Percentiles rank a stretch among this genome's conserved stretches.
These are phyloP conservation scores for Gastrolobium bilobum DNA, from an alignment of 306 rosid species.

Conservation along the genomic window DNA sequence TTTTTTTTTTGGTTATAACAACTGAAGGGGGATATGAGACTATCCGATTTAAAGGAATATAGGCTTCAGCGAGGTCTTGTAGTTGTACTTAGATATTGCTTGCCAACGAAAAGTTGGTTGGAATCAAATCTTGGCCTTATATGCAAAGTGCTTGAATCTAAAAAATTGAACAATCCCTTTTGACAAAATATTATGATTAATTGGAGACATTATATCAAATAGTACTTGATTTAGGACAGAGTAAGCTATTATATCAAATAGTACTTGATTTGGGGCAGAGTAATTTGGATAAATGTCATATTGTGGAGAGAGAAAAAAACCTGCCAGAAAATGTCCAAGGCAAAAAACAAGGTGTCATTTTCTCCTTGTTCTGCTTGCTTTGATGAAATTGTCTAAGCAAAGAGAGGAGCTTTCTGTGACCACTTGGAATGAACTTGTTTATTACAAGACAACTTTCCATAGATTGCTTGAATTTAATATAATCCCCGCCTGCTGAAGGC, in stretches of 20 bases:
- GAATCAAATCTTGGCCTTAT: neutral
- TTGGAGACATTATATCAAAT: neutral
- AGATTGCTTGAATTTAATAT: neutral
- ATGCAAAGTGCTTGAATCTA: neutral
- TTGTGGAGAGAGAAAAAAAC: neutral
- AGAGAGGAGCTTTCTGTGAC: neutral
- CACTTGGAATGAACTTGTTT: slow-evolving; percentile 3
- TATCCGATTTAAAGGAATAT: neutral
- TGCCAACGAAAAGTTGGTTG: neutral
- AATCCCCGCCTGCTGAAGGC: neutral
- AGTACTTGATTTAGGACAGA: neutral
- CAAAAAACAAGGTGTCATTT: slow-evolving; percentile 19
- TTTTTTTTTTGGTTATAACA: neutral
- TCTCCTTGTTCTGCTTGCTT: slow-evolving; percentile 5
- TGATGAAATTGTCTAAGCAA: slow-evolving; percentile 25
- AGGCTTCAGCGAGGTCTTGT: neutral
- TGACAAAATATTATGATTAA: neutral
- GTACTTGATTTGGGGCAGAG: neutral
- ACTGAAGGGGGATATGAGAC: neutral
- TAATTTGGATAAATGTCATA: neutral
- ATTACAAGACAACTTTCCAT: neutral
- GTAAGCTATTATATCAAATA: neutral
- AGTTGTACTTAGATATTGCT: neutral
- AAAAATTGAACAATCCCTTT: too few species aligned
- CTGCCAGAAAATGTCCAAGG: neutral